A percentile compares a stretch with the other conserved stretches of the same genome.
phyloP scores from a whole-genome alignment of 176 grass and related monocot genomes.

The Zea mays region Zm-B73-REFERENCE-NAM-5.0 NC_050096.1:232046501-232047000 shows the following conservation, averaged over 20 bases:
- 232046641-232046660: neutral
- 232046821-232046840: constrained; percentile 96
- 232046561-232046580: neutral
- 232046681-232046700: neutral
- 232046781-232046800: neutral
- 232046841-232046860: constrained; percentile 89
- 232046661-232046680: neutral
- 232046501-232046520: neutral
- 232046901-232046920: constrained; percentile 15
- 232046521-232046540: neutral
- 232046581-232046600: neutral
- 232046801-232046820: constrained; percentile 25
- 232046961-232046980: neutral
- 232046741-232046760: neutral
- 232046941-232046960: neutral
- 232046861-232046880: constrained; percentile 86
- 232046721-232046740: neutral
- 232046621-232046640: constrained; percentile 3
- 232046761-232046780: neutral
- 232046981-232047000: neutral
- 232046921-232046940: constrained; percentile 10
- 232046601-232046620: neutral
- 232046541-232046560: neutral
- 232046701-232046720: neutral
- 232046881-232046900: constrained; percentile 96